Percentiles rank a stretch among this genome's conserved stretches.
Evolutionary conservation across 2,329 filamentous ascomycete genomes (phyloP).

Genomic region (Pestalotiopsis sp.): DNA sequence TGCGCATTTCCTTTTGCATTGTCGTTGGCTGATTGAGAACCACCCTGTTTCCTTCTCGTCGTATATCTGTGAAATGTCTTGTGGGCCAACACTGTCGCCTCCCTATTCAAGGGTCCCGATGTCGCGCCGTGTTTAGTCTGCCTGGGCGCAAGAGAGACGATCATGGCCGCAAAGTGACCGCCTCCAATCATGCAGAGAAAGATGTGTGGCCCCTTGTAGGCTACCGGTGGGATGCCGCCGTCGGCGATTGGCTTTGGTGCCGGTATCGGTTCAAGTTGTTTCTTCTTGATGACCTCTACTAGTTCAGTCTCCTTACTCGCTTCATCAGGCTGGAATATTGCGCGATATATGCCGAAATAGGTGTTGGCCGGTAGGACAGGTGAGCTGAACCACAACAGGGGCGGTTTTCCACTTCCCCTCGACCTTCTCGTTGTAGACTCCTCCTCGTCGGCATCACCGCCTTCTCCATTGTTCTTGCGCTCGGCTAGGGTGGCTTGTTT

Average conservation of each 20-base stretch:
- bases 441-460: conserved; percentile 49
- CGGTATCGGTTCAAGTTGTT: conserved; percentile 71
- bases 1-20: conserved; percentile 92
- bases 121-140: conserved; percentile 66
- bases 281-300: conserved; percentile 69
- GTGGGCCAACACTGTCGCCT: conserved; percentile 87
- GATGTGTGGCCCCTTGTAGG: conserved; percentile 76
- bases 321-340: conserved; percentile 75
- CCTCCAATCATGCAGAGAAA: conserved; percentile 99
- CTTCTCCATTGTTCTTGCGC: conserved; percentile 48
- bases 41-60: conserved; percentile 93
- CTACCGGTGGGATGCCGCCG: conserved; percentile 54
- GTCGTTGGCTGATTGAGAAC: conserved; percentile 91
- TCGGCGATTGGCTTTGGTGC: conserved; percentile 58
- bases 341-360: conserved; percentile 84
- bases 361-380: conserved; percentile 73
- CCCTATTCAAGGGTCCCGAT: conserved; percentile 71
- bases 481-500: conserved; percentile 76
- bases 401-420: conserved; percentile 65
- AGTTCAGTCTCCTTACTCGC: conserved; percentile 64
- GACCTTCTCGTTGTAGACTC: conserved; percentile 48
- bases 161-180: conserved; percentile 96
- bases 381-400: conserved; percentile 84
- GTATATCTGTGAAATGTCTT: conserved; percentile 99
- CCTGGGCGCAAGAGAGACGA: conserved; percentile 85